Evolutionary conservation across 495 filamentous ascomycete species (phyloP), one percentile per base, ranked within the genome.

Genomic region (Xylaria acuta): DNA sequence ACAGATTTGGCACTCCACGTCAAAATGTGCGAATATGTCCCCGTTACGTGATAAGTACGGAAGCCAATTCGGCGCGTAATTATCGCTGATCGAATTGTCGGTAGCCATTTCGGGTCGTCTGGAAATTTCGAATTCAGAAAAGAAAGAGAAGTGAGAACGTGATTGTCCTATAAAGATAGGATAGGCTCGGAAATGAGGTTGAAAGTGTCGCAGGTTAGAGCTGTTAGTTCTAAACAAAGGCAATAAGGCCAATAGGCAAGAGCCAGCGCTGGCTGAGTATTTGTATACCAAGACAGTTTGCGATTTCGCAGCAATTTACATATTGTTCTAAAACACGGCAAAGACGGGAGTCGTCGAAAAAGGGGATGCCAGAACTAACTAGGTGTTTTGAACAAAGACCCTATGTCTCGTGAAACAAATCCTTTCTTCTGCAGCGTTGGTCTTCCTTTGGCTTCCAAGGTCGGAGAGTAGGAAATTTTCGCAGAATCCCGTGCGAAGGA

Each of bases 21-120:
- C 27, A 4, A 64, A 43, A 1, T 1, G 0, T 5, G 20, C 25
- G 3, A 53, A 16, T 8, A 66, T 0, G 5, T 34, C 38, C 0
- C 69, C 59, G 5, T 71, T 18, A 11, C 5, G 6, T 1, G 32
- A 9, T 7, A 65, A 38, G 14, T 56, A 58, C n/a, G 62, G 47
- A 1, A 51, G 34, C 69, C 69, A 71, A 12, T 71, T 56, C 0
- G 22, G 49, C 27, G 62, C 69, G 9, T 34, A 71, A 20, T 64
- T 56, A 20, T 71, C 69, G 1, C 5, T 54, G 1, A 71, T 36
- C 2, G 3, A 16, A 32, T 36, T 71, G 0, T n/a, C 7, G 0
- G 12, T 16, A 14, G 43, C 11, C 47, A 56, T 56, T 18, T 20
- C 8, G 22, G 22, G 14, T n/a, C 40, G 2, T 47, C 51, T 41